Base-by-base conservation (phyloP, 768 basidiomycete species). In the Mrakia hoshinonis region DNA sequence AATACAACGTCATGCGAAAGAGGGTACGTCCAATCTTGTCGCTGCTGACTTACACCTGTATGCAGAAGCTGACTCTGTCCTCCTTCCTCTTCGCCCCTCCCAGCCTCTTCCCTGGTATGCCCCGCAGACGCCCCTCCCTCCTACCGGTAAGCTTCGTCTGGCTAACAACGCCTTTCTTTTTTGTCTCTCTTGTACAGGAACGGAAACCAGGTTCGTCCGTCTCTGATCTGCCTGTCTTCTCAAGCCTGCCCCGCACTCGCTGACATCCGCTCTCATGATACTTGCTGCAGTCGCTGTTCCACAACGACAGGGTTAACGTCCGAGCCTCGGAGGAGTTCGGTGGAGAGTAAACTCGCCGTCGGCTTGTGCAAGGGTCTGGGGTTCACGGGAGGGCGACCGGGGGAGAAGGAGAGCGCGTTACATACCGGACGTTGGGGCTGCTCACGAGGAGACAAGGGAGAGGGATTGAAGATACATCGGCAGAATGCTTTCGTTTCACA, bases 21-120 rank as follows among this genome's bases (percentile, higher is more conserved):
- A 68, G 67, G 66, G 72, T 73, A 24, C 39, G 65, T 72, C 15
- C 20, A 7, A 39, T 39, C 2, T 5, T 36, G 9, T n/a, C 18
- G 1, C 13, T 22, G 5, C 24, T 6, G 55, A 20, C 22, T 31
- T 18, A 11, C 34, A 26, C 52, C 34, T 36, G 64, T 72, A 24
- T 13, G 18, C 31, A 7, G 12, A 24, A 43, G 51, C 61, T 63
- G 66, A 67, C 61, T 24, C 10, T n/a, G 20, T 12, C 36, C 36
- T 49, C 10, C 38, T 38, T 34, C 9, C 13, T 22, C 34, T 20
- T 47, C 49, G 20, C 0, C 47, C 26, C 36, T 18, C n/a, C 22
- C 51, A 73, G 72, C 72, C 72, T 63, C 52, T 68, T 51, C 72
- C 72, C 47, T 73, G 72, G 72, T 73, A 26, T 38, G 71, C 36